These are phyloP conservation scores for Leishmania major DNA, from an alignment of 208 protist species.

Conservation along the genomic window DNA sequence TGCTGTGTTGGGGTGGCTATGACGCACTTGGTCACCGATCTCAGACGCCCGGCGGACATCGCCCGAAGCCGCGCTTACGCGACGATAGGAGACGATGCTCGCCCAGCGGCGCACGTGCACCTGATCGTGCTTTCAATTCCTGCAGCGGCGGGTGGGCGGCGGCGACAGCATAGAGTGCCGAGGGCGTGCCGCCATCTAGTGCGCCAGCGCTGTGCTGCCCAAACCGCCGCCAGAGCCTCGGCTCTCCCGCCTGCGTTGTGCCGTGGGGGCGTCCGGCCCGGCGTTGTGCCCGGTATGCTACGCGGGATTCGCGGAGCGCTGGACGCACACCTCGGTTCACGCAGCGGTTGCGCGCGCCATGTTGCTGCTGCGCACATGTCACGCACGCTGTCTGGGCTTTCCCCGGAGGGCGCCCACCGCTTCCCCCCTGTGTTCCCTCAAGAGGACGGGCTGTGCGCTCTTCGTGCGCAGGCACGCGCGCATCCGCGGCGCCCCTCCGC, in stretches of 20 bases:
- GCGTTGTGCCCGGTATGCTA: not conserved
- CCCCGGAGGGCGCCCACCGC: not conserved
- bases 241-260: not conserved
- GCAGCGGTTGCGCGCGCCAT: not conserved
- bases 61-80: not conserved
- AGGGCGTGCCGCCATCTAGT: not conserved
- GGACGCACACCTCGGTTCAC: not conserved
- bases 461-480: not conserved
- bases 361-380: not conserved
- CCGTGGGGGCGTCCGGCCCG: not conserved
- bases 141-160: not conserved
- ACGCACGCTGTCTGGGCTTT: not conserved
- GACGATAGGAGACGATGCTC: not conserved
- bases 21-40: not conserved
- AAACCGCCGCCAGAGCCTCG: not conserved
- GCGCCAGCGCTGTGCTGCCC: not conserved
- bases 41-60: not conserved
- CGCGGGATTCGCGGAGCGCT: not conserved
- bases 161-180: not conserved
- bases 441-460: not conserved
- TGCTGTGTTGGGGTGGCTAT: not conserved
- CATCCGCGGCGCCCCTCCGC: too few species aligned
- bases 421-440: not conserved
- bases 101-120: not conserved
- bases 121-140: not conserved